These are phyloP conservation scores for Limonium bicolor DNA, from an alignment of 148 eudicot genomes.

Conservation along the genomic window DNA sequence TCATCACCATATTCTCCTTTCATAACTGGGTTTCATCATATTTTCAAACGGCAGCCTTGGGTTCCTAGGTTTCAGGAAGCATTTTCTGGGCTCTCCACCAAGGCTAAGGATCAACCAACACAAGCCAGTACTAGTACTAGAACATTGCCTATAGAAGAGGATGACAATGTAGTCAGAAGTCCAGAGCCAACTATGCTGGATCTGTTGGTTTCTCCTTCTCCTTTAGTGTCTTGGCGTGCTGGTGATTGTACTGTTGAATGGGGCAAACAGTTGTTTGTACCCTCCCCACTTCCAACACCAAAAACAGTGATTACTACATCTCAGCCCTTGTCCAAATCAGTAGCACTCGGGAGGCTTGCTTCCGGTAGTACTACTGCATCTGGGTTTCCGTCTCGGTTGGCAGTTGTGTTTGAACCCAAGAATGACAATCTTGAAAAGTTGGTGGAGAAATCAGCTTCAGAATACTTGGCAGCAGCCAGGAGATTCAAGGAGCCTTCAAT, in stretches of 20 bases:
- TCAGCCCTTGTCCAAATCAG: conserved; percentile 24
- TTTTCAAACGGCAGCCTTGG: conserved; percentile 53
- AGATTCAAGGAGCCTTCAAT: conserved; percentile 12
- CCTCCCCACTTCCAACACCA: conserved; percentile 65
- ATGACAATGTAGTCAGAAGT: conserved; percentile 19
- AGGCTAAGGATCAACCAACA: conserved; percentile 18
- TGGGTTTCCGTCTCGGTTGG: conserved; percentile 12
- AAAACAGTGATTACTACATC: conserved; percentile 24
- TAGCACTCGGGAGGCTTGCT: conserved; percentile 8
- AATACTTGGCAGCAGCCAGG: conserved; percentile 7
- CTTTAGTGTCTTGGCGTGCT: conserved; percentile 94
- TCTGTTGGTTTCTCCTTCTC: conserved; percentile 82
- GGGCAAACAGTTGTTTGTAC: conserved; percentile 70
- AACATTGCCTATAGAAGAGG: conserved; percentile 10
- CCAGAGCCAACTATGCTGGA: conserved; percentile 40
- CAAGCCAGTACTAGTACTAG: conserved; percentile 8
- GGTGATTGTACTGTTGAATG: conserved; percentile 32
- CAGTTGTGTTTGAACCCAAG: conserved; percentile 6
- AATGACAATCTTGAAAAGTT: conserved; percentile 9
- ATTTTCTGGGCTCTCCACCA: conserved; percentile 13
- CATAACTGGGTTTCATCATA: neutral
- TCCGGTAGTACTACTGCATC: conserved; percentile 10
- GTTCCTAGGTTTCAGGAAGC: conserved; percentile 51
- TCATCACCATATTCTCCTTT: neutral
- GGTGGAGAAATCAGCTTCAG: conserved; percentile 13